Conservation (phyloP, 1,139 yeast genomes). For the Taphrina populina region DNA sequence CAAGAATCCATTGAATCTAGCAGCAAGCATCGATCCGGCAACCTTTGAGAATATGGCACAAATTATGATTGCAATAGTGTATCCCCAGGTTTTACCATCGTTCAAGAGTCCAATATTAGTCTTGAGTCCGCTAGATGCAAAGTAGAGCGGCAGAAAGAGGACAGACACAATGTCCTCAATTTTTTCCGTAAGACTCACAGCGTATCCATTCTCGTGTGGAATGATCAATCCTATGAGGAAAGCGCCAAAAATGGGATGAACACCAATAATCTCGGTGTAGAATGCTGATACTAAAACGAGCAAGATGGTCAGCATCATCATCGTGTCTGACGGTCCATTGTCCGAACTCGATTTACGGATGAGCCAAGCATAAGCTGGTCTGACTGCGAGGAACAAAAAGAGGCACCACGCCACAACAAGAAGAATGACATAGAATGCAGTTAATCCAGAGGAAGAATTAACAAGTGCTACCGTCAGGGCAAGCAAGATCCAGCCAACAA, state of each 20-base stretch:
- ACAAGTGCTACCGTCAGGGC: conserved; percentile 75
- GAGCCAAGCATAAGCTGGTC: conserved; percentile 51
- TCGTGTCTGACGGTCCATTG: conserved; percentile 64
- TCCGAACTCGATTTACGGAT: conserved; percentile 55
- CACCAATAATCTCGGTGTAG: conserved; percentile 77
- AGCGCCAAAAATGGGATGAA: conserved; percentile 79
- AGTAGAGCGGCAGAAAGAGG: conserved; percentile 69
- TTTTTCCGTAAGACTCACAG: conserved; percentile 64
- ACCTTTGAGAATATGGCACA: conserved; percentile 68
- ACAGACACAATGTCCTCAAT: conserved; percentile 74
- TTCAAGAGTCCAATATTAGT: conserved; percentile 64
- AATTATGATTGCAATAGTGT: conserved; percentile 61
- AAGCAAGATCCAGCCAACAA: conserved; percentile 76
- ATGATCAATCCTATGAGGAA: conserved; percentile 71
- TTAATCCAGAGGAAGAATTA: conserved; percentile 64
- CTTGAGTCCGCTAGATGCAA: conserved; percentile 72
- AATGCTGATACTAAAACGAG: conserved; percentile 66
- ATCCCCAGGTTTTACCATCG: conserved; percentile 72
- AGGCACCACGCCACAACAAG: conserved; percentile 67
- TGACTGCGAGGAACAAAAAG: conserved; percentile 58
- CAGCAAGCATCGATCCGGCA: conserved; percentile 63
- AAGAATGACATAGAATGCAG: conserved; percentile 65
- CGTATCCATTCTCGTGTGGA: conserved; percentile 76
- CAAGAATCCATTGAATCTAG: conserved; percentile 58
- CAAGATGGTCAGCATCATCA: conserved; percentile 58